Evolutionary conservation across 345 rosid species (phyloP), one percentile per base, ranked within the genome.

Genomic region (Camelina laxa): DNA sequence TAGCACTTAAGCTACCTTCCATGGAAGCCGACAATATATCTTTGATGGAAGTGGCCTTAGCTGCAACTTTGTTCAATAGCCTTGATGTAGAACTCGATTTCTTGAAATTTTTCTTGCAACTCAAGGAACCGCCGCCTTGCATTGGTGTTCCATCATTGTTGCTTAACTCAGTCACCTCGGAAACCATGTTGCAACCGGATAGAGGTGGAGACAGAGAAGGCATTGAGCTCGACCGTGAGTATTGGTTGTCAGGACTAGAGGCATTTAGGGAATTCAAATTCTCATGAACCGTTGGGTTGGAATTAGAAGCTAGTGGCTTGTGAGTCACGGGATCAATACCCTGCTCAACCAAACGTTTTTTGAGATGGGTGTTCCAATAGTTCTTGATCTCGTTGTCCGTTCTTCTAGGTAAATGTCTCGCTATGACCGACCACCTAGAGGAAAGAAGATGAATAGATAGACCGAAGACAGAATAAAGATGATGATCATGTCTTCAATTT

Each of bases 271-370:
- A 15, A 17, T 11, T 39, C 16, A 31, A 64, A 31, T 51, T 44
- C 49, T 72, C 81, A 49, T 39, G 39, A n/a, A 44, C 50, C 12
- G 16, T 53, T 47, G 66, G 63, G 41, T 13, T 62, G 4, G 82
- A 36, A 38, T 19, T 56, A 12, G 70, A 55, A 31, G 67, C 66
- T 53, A 70, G 77, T 73, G 87, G 89, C 78, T 83, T 82, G 75
- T 90, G 96, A 27, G 93, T 90, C 84, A 76, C 79, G 63, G 96
- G 93, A 80, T 90, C 93, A 56, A 82, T 62, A 45, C 96, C 96
- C 84, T 88, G 88, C 69, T 88, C 88, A 39, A 88, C 82, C 82
- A 90, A 74, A 73, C 87, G 88, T 78, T 86, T 88, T 50, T 85
- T 88, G 77, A 88, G 78, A 69, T 86, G 85, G 17, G 91, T 86